Conservation (phyloP, 371 early-diverging fungal genomes). For the Capniomyces stellatus region DNA sequence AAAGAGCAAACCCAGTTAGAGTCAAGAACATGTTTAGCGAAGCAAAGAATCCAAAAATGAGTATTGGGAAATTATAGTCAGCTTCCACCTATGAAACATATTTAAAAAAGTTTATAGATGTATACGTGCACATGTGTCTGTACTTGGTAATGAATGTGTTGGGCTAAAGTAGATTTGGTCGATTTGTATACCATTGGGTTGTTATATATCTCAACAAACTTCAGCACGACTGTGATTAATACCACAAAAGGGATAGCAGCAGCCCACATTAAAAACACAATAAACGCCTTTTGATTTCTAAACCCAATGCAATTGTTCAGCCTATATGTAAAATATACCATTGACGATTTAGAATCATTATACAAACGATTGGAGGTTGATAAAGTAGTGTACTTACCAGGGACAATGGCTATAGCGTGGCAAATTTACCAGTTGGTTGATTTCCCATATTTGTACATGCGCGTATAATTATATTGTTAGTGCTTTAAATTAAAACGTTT, state of each 20-base stretch:
- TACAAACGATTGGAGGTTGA: background rate
- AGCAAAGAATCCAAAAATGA: background rate
- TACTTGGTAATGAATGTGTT: too few relatives aligned
- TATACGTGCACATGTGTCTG: too few relatives aligned
- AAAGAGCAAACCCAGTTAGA: background rate
- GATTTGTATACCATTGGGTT: constrained; percentile 21
- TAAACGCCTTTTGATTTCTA: constrained; percentile 46
- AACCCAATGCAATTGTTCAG: constrained; percentile 54
- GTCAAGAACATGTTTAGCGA: background rate
- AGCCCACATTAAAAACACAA: constrained; percentile 36
- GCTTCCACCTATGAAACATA: background rate
- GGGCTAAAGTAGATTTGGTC: too few relatives aligned
- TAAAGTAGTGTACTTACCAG: constrained; percentile 14
- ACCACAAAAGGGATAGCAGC: constrained; percentile 30
- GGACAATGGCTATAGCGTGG: constrained; percentile 32
- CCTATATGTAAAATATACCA: constrained; percentile 24
- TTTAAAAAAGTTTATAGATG: too few relatives aligned
- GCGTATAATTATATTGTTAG: too few relatives aligned
- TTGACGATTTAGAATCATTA: background rate
- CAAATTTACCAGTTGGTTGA: too few relatives aligned
- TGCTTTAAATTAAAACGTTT: background rate
- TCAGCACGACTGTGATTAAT: constrained; percentile 24
- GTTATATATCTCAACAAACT: constrained; percentile 17
- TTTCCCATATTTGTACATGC: too few relatives aligned
- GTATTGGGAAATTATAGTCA: background rate